A percentile compares a stretch with the other conserved stretches of the same genome.
Evolutionary conservation across 768 basidiomycete genomes (phyloP).

Genomic region (Lactarius deliciosus): DNA sequence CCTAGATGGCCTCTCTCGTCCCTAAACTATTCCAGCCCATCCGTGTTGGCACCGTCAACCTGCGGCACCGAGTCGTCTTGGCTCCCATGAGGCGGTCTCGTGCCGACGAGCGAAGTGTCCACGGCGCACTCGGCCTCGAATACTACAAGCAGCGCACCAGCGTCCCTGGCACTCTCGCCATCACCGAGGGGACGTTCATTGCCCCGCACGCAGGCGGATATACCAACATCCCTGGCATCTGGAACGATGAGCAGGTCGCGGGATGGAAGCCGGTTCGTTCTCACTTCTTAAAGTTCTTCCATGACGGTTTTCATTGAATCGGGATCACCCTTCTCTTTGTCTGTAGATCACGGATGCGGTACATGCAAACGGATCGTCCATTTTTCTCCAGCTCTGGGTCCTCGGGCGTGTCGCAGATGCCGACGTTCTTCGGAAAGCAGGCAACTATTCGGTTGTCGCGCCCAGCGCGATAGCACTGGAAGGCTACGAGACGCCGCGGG

Average conservation of each 20-base stretch:
- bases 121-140: conserved; percentile 38
- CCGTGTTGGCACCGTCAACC: conserved; percentile 42
- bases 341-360: conserved; percentile 38
- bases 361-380: conserved; percentile 44
- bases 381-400: conserved; percentile 52
- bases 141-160: conserved; percentile 52
- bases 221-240: conserved; percentile 50
- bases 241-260: conserved; percentile 48
- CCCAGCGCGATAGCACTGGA: conserved; percentile 1
- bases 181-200: conserved; percentile 60
- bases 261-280: conserved; percentile 52
- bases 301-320: neutral
- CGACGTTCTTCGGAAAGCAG: conserved; percentile 3
- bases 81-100: conserved; percentile 53
- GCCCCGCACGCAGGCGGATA: conserved; percentile 49
- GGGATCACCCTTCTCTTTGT: no score
- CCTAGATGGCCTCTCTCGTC: conserved; percentile 1
- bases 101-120: conserved; percentile 40
- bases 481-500: conserved; percentile 36
- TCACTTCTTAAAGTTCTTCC: neutral
- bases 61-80: conserved; percentile 53
- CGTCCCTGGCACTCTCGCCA: conserved; percentile 51
- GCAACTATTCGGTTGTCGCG: conserved; percentile 1
- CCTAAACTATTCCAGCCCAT: conserved; percentile 47
- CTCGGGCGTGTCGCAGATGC: conserved; percentile 40